phyloP scores from a whole-genome alignment of 768 basidiomycete species.

The Tubosaeta sp. region DNA sequence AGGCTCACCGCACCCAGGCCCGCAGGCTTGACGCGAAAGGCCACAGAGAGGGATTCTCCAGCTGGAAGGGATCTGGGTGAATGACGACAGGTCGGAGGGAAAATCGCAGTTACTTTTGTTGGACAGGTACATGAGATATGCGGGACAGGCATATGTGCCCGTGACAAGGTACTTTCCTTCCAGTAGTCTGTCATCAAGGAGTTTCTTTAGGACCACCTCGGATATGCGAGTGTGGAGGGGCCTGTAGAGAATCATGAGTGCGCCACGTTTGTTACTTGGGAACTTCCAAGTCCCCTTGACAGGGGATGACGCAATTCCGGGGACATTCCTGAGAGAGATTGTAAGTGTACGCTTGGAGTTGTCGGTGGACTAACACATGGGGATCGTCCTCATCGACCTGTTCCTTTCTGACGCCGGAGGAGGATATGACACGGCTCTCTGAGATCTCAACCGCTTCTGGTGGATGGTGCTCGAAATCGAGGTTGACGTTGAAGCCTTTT shows the following conservation, averaged over 20 bases:
- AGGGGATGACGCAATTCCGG: slow-evolving; percentile 18
- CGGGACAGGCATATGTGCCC: slow-evolving; percentile 21
- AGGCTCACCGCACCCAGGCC: neutral
- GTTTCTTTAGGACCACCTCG: neutral
- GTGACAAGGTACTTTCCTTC: slow-evolving; percentile 24
- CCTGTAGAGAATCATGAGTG: slow-evolving; percentile 23
- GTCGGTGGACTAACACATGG: neutral
- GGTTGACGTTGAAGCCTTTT: neutral
- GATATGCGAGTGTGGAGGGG: slow-evolving; percentile 21
- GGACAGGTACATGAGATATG: slow-evolving; percentile 23
- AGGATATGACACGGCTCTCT: slow-evolving; percentile 11
- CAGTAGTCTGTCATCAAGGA: slow-evolving; percentile 9
- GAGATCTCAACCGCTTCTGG: slow-evolving; percentile 7
- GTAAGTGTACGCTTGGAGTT: neutral
- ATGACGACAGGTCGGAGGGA: neutral
- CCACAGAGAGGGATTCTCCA: slow-evolving; percentile 9
- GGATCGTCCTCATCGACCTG: slow-evolving; percentile 9
- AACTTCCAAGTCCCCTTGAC: slow-evolving; percentile 29
- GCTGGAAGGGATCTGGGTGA: neutral
- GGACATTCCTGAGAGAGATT: neutral
- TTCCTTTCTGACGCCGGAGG: slow-evolving; percentile 12
- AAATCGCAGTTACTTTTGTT: slow-evolving; percentile 7
- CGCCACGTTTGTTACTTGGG: slow-evolving; percentile 20
- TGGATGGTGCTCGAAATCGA: slow-evolving; percentile 1
- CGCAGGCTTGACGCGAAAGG: neutral